These are phyloP conservation scores for Pseudognaphalium luteoalbum DNA, from an alignment of 129 eudicot species.

Conservation along the genomic window DNA sequence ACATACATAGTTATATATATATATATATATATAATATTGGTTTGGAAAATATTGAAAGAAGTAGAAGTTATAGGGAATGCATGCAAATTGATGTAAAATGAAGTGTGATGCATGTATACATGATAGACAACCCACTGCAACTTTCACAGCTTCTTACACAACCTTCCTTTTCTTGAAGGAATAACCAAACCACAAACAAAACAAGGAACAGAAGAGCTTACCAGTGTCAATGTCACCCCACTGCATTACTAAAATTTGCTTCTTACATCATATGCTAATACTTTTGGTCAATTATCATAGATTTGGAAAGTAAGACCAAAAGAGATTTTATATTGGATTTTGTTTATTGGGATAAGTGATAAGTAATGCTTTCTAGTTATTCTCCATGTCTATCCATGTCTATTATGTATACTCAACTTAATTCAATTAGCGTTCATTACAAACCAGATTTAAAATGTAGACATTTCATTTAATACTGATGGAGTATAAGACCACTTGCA, in stretches of 20 bases:
- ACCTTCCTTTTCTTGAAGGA: conserved; percentile 20
- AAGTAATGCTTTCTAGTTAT: no score
- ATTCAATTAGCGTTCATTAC: no score
- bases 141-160: conserved; percentile 32
- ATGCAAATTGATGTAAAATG: conserved; percentile 30
- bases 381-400: no score
- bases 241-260: conserved; percentile 24
- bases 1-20: no score
- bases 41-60: conserved; percentile 5
- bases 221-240: conserved; percentile 28
- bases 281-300: not conserved
- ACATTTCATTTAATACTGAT: no score
- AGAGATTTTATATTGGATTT: conserved; percentile 2
- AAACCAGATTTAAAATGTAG: no score
- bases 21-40: not conserved
- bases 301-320: not conserved
- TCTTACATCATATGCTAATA: conserved; percentile 4
- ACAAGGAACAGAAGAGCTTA: conserved; percentile 23
- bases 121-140: conserved; percentile 43
- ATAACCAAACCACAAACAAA: conserved; percentile 29
- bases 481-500: no score
- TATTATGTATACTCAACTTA: no score
- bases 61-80: conserved; percentile 16
- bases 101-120: conserved; percentile 32
- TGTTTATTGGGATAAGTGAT: not conserved